phyloP scores from a whole-genome alignment of 2,329 filamentous ascomycete species.

The Simplicillium aogashimaense region DNA sequence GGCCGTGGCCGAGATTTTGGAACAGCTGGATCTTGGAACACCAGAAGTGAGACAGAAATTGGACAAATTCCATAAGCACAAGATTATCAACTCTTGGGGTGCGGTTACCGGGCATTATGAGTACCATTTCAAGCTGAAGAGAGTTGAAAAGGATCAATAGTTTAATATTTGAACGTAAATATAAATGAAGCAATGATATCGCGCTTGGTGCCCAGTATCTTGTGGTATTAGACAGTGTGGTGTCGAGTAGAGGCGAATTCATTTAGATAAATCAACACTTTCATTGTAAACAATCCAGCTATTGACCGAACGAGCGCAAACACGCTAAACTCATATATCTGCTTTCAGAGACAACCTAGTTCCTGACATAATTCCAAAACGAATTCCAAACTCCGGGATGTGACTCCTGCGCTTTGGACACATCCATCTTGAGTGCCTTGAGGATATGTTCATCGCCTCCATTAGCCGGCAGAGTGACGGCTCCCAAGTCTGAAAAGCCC shows the following conservation, averaged over 20 bases:
- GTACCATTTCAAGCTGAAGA: slow-evolving; percentile 6
- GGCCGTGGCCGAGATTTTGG: slow-evolving; percentile 30
- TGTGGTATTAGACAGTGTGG: too few species aligned
- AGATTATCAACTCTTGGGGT: slow-evolving; percentile 25
- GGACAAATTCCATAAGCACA: slow-evolving; percentile 19
- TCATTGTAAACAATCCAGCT: background rate
- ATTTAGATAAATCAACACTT: background rate
- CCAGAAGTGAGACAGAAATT: slow-evolving; percentile 18
- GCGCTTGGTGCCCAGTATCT: too few species aligned
- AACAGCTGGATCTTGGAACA: slow-evolving; percentile 28
- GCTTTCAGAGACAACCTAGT: background rate
- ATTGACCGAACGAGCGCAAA: background rate
- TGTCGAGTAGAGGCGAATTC: background rate
- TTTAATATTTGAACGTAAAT: too few species aligned
- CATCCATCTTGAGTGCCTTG: slow-evolving; percentile 6
- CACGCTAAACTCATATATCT: background rate
- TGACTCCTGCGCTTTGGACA: background rate
- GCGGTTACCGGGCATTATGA: slow-evolving; percentile 22
- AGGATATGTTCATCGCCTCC: slow-evolving; percentile 7
- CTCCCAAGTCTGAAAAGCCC: slow-evolving; percentile 9
- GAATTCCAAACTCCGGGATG: slow-evolving; percentile 2
- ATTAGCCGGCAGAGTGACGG: slow-evolving; percentile 3
- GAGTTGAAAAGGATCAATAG: background rate
- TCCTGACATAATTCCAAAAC: slow-evolving; percentile 2
- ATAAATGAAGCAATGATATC: too few species aligned